Evolutionary conservation across 2,329 filamentous ascomycete species (phyloP).

Genomic region (Amylocarpus encephaloides): DNA sequence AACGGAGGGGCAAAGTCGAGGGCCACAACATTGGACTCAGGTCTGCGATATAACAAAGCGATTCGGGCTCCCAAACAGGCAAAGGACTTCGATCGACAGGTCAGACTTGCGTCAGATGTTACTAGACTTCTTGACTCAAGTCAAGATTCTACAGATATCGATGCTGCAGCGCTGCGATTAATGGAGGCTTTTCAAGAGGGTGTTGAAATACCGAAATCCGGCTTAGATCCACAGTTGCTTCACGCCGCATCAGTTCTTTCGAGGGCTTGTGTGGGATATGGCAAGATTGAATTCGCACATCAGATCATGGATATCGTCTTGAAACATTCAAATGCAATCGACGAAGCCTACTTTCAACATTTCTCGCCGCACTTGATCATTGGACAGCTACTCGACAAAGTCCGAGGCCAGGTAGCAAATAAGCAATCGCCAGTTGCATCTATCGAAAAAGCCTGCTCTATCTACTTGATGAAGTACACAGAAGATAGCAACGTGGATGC

Average conservation of each 20-base stretch:
- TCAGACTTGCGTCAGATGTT: slow-evolving; percentile 20
- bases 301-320: slow-evolving; percentile 21
- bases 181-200: slow-evolving; percentile 23
- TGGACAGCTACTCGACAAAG: slow-evolving; percentile 8
- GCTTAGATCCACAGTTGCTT: slow-evolving; percentile 13
- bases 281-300: slow-evolving; percentile 12
- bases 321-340: slow-evolving; percentile 12
- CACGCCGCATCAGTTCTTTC: slow-evolving; percentile 16
- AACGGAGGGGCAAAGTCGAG: no score
- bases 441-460: slow-evolving; percentile 18
- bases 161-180: slow-evolving; percentile 19
- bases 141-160: slow-evolving; percentile 11
- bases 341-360: slow-evolving; percentile 15
- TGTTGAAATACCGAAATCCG: slow-evolving; percentile 7
- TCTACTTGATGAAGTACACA: slow-evolving; percentile 25
- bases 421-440: slow-evolving; percentile 1
- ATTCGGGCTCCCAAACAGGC: background rate
- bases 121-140: slow-evolving; percentile 12
- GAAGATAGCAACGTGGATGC: slow-evolving; percentile 11
- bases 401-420: background rate
- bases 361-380: slow-evolving; percentile 21
- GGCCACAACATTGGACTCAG: no score
- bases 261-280: slow-evolving; percentile 10
- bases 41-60: no score
- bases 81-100: slow-evolving; percentile 9